Base-by-base conservation (phyloP, 2,329 filamentous ascomycete species). In the Trichothecium sympodiale region DNA sequence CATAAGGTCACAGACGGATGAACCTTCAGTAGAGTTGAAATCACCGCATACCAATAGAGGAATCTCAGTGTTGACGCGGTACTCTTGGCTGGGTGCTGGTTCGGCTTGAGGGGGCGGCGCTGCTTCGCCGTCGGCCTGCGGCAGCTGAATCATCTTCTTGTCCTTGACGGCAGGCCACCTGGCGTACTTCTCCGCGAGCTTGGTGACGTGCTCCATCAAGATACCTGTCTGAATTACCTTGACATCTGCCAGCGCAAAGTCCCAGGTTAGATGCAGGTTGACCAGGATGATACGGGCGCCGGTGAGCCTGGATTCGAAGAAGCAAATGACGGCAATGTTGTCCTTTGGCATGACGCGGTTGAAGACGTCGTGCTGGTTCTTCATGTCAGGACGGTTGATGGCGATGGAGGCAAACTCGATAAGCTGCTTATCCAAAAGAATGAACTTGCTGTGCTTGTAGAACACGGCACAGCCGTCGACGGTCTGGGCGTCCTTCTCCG, bases 271-370 rank as follows among this genome's bases (percentile, higher is more conserved):
- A 65, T 98, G 91, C 5, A 85, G 84, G 53, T 96, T 96, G 46
- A 86, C 86, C 26, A 96, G 78, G 43, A 98, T 94, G 51, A 96
- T 65, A 38, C 91, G 80, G 12, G 86, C 80, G n/a, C 91, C 91
- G 0, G 89, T 95, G 41, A 75, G 65, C 27, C 89, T 77, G 50
- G 94, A 95, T 59, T 98, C 91, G 43, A 98, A 76, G 65, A 96
- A 94, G 38, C 83, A 78, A 33, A 94, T 76, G 33, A 94, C 81
- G 13, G 83, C 91, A 57, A 98, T 94, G 55, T 96, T 89, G 67
- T 98, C 91, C 61, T 91, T 86, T 41, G 89, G 88, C 91, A 95
- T 96, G 41, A 98, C 83, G 18, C 91, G 83, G 57, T 98, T 98
- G 71, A 94, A 96, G 38, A 96, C 89, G 51, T 98, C 91, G 53